phyloP scores from a whole-genome alignment of 164 flowering plant genomes.

The Umbellularia californica region DNA sequence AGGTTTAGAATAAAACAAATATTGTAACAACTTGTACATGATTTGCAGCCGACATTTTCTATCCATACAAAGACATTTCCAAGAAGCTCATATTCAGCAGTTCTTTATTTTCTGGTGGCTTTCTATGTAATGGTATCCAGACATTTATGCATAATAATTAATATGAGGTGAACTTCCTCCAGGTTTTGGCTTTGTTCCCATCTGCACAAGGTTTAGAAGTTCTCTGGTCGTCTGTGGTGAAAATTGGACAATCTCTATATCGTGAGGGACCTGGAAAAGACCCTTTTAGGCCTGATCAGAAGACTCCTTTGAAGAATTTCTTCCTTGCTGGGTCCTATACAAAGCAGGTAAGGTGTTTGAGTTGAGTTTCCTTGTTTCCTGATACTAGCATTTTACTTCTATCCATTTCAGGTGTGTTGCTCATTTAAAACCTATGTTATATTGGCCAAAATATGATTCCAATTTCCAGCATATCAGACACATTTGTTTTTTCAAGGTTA shows the following conservation, averaged over 20 bases:
- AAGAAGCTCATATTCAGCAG: not conserved
- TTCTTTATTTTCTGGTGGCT: not conserved
- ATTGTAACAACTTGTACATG: too few relatives aligned
- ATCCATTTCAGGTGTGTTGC: not conserved
- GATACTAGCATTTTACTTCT: not conserved
- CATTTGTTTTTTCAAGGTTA: too few relatives aligned
- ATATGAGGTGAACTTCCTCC: slow-evolving; percentile 12
- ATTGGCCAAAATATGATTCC: not conserved
- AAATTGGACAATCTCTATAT: slow-evolving; percentile 86
- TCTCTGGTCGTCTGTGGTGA: slow-evolving; percentile 92
- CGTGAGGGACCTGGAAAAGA: slow-evolving; percentile 96
- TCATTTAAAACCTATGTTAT: not conserved
- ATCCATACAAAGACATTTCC: too few relatives aligned
- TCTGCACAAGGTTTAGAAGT: slow-evolving; percentile 87
- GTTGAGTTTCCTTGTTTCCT: not conserved
- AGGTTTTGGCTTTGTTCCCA: slow-evolving; percentile 83
- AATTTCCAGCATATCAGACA: too few relatives aligned
- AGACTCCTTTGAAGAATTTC: slow-evolving; percentile 83
- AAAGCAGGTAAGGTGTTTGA: slow-evolving; percentile 58
- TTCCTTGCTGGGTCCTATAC: slow-evolving; percentile 99
- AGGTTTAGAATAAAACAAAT: too few relatives aligned
- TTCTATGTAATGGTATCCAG: not conserved
- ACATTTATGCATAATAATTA: not conserved
- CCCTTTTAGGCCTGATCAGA: slow-evolving; percentile 94
- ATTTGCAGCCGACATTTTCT: too few relatives aligned